These are phyloP conservation scores for Lycium ferocissimum DNA, from an alignment of 257 asterid genomes.

Conservation along the genomic window DNA sequence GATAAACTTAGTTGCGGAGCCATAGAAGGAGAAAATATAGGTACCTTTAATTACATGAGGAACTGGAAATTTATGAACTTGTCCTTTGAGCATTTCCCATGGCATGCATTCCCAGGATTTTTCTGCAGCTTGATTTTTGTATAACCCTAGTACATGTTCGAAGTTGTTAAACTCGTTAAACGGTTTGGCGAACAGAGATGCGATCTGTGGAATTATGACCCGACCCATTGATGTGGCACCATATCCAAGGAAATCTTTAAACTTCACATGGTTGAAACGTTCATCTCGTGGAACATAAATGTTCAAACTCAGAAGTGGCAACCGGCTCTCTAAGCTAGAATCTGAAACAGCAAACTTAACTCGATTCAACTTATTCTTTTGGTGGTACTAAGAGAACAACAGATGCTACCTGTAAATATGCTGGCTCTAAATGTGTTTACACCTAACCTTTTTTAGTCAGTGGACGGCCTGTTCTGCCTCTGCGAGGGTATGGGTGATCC, in stretches of 20 bases:
- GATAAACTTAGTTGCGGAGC: neutral
- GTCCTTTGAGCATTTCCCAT: conserved; percentile 67
- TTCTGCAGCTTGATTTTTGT: conserved; percentile 49
- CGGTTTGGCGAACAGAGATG: conserved; percentile 68
- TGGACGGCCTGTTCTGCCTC: conserved; percentile 83
- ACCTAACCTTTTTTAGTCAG: conserved; percentile 65
- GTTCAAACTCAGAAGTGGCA: conserved; percentile 61
- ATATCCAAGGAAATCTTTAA: conserved; percentile 79
- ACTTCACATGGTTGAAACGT: conserved; percentile 69
- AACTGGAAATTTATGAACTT: conserved; percentile 65
- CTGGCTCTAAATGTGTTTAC: neutral
- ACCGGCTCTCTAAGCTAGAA: conserved; percentile 65
- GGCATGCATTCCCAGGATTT: conserved; percentile 59
- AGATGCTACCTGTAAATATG: neutral
- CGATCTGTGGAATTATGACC: conserved; percentile 66
- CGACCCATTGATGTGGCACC: conserved; percentile 76
- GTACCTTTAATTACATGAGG: conserved; percentile 83
- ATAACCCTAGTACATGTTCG: conserved; percentile 61
- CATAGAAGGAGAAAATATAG: neutral
- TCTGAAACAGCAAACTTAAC: conserved; percentile 51
- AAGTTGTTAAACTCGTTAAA: conserved; percentile 79
- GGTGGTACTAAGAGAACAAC: neutral
- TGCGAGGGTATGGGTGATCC: conserved; percentile 81
- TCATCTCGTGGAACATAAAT: conserved; percentile 86
- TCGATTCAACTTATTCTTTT: neutral